Conservation (phyloP, 2,329 filamentous ascomycete species). For the Calonectria hongkongensis region DNA sequence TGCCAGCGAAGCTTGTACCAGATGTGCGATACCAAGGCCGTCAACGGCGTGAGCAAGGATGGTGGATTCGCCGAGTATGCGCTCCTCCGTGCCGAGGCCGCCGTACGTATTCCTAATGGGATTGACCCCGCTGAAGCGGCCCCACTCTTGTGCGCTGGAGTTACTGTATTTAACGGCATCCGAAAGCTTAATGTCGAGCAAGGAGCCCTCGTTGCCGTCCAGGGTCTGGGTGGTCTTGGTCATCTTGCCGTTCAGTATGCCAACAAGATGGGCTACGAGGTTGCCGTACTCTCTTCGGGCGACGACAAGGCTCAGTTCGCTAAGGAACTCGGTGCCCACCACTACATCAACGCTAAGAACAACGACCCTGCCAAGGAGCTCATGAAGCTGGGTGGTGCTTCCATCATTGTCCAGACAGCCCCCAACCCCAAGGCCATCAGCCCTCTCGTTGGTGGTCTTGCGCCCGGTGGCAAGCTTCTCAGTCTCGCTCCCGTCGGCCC, state of each 20-base stretch:
- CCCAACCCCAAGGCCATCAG: constrained; percentile 74
- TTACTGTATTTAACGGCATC: constrained; percentile 78
- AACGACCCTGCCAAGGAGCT: constrained; percentile 70
- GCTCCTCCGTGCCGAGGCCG: constrained; percentile 76
- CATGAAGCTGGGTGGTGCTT: constrained; percentile 75
- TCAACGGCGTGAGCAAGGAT: constrained; percentile 80
- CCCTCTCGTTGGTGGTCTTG: constrained; percentile 72
- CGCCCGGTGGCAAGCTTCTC: constrained; percentile 73
- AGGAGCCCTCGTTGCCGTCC: constrained; percentile 73
- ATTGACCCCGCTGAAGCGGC: constrained; percentile 73
- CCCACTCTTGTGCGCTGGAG: constrained; percentile 78
- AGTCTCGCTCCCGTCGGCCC: constrained; percentile 72
- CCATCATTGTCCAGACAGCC: constrained; percentile 77
- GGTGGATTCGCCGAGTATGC: constrained; percentile 83
- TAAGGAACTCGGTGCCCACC: constrained; percentile 63
- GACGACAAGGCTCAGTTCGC: constrained; percentile 82
- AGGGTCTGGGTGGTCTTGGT: constrained; percentile 85
- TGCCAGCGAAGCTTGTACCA: constrained; percentile 81
- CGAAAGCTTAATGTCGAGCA: constrained; percentile 72
- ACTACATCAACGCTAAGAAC: constrained; percentile 71
- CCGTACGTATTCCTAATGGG: constrained; percentile 72
- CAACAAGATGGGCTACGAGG: constrained; percentile 83
- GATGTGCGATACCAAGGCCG: constrained; percentile 76
- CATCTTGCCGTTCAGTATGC: constrained; percentile 87
- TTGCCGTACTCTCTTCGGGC: constrained; percentile 80